Conservation (phyloP, 1,284 basidiomycete genomes). For the Singerocomus rubriflavus region DNA sequence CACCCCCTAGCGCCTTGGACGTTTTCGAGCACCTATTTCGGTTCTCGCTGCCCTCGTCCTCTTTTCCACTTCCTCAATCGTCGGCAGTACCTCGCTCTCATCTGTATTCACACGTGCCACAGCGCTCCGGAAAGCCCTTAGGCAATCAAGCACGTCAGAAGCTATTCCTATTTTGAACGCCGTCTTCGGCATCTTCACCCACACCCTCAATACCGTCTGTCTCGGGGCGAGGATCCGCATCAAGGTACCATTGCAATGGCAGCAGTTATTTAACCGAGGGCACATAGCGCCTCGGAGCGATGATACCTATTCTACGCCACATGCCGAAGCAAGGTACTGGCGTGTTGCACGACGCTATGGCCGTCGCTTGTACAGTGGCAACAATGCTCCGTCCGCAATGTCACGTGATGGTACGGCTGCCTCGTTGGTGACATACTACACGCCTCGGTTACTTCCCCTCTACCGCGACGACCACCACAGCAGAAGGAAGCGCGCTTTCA, state of each 20-base stretch:
- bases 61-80: constrained; percentile 8
- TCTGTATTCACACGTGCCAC: constrained; percentile 6
- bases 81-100: constrained; percentile 1
- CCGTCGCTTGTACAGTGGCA: constrained; percentile 28
- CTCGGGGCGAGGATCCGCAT: constrained; percentile 16
- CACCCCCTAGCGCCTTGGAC: constrained; percentile 6
- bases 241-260: constrained; percentile 14
- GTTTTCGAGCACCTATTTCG: constrained; percentile 4
- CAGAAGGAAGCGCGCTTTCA: background rate
- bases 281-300: background rate
- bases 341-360: constrained; percentile 25
- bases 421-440: constrained; percentile 29
- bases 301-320: constrained; percentile 20
- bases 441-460: constrained; percentile 28
- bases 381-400: background rate
- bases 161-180: background rate
- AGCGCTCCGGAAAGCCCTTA: constrained; percentile 11
- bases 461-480: constrained; percentile 20
- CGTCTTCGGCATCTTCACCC: constrained; percentile 13
- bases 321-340: constrained; percentile 34
- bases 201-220: constrained; percentile 16
- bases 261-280: background rate
- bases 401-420: constrained; percentile 1
- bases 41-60: constrained; percentile 11
- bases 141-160: background rate